A percentile compares a stretch with the other conserved stretches of the same genome.
Evolutionary conservation across 805 yeast genomes (phyloP).

Genomic region (Hanseniaspora guilliermondii): DNA sequence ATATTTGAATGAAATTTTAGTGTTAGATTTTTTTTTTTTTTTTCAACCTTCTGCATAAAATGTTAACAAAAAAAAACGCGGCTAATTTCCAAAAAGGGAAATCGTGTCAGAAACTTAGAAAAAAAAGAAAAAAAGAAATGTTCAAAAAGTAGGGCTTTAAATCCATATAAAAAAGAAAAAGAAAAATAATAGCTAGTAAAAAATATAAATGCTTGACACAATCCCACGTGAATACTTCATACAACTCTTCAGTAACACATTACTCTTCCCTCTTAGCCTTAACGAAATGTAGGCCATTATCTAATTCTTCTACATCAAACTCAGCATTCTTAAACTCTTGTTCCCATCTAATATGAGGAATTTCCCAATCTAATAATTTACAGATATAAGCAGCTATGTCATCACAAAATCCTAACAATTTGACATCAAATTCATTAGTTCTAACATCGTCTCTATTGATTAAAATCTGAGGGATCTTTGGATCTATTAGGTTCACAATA

Average conservation of each 20-base stretch:
- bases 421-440: constrained; percentile 69
- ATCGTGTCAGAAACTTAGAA: not conserved
- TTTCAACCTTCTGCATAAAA: no score
- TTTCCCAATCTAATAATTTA: constrained; percentile 45
- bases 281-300: constrained; percentile 26
- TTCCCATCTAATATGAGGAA: constrained; percentile 43
- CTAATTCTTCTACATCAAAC: constrained; percentile 19
- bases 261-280: not conserved
- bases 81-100: not conserved
- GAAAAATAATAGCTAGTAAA: no score
- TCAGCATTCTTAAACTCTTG: constrained; percentile 23
- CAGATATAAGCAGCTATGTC: constrained; percentile 60
- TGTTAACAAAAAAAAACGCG: not conserved
- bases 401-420: constrained; percentile 70
- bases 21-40: no score
- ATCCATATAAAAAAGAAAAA: not conserved
- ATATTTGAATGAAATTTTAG: no score
- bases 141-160: not conserved
- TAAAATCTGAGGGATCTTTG: constrained; percentile 68
- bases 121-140: not conserved
- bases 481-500: constrained; percentile 61
- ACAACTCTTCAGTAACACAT: not conserved
- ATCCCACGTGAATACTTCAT: no score
- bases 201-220: no score
- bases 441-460: constrained; percentile 65